A percentile compares a stretch with the other conserved stretches of the same genome.
Evolutionary conservation across 2,329 filamentous ascomycete genomes (phyloP).

Genomic region (Furcasterigmium furcatum): DNA sequence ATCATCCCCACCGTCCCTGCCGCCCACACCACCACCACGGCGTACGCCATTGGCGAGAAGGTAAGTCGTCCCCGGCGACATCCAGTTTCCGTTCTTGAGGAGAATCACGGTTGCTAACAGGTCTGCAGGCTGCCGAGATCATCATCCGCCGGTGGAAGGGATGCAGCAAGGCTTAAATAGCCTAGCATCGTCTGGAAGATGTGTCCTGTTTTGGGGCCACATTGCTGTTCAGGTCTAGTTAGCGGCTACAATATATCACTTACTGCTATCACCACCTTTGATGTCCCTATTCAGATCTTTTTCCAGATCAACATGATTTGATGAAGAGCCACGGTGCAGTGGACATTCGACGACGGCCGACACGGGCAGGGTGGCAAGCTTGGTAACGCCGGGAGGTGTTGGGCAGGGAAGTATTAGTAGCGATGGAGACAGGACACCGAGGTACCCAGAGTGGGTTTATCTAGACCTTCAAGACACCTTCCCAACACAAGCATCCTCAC

Average conservation of each 20-base stretch:
- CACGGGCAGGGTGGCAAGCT: no score
- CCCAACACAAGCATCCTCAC: no score
- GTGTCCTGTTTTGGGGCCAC: neutral
- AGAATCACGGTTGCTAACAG: constrained; percentile 7
- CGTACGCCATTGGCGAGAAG: constrained; percentile 52
- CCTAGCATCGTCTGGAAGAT: neutral
- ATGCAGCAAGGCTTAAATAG: neutral
- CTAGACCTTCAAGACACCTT: no score
- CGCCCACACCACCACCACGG: constrained; percentile 43
- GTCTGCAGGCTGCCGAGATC: constrained; percentile 13
- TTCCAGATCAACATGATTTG: no score
- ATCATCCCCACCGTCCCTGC: constrained; percentile 19
- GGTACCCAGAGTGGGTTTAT: no score
- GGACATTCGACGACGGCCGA: no score
- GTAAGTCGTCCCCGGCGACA: no score
- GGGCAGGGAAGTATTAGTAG: no score
- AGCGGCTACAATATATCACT: neutral
- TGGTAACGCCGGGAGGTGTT: no score
- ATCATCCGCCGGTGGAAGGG: constrained; percentile 10
- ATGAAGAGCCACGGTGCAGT: no score
- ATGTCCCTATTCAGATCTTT: neutral
- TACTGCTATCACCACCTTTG: neutral
- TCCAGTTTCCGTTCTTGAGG: neutral
- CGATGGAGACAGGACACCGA: no score
- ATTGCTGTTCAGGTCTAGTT: neutral